Percentiles rank a stretch among this genome's conserved stretches.
Conservation (phyloP, 371 early-diverging fungal species). For the Chytridiales sp. region DNA sequence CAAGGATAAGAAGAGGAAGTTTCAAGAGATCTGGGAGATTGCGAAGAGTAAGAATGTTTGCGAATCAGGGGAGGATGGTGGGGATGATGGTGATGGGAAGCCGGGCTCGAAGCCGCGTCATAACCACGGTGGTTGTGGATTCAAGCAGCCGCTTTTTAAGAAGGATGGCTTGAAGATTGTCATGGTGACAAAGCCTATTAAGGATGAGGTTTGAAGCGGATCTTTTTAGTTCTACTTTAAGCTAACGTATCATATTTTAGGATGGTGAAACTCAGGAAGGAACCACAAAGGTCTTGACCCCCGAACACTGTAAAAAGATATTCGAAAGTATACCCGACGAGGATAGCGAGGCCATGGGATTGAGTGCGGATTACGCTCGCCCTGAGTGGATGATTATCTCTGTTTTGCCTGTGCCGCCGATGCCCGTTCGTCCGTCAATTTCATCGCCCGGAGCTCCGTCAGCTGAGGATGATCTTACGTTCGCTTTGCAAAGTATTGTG, state of each 20-base stretch:
- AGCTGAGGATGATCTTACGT: slow-evolving; percentile 98
- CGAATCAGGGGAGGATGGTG: slow-evolving; percentile 71
- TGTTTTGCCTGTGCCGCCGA: slow-evolving; percentile 97
- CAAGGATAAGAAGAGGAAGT: slow-evolving; percentile 72
- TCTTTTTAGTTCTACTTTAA: background rate
- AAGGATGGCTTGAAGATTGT: slow-evolving; percentile 88
- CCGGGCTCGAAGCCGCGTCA: slow-evolving; percentile 35
- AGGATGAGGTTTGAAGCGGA: slow-evolving; percentile 36
- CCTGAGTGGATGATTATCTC: slow-evolving; percentile 99
- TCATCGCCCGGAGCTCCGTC: slow-evolving; percentile 91
- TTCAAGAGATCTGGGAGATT: slow-evolving; percentile 91
- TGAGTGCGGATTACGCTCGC: slow-evolving; percentile 89
- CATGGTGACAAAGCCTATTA: slow-evolving; percentile 65
- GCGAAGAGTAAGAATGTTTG: slow-evolving; percentile 88
- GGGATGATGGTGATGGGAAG: slow-evolving; percentile 25
- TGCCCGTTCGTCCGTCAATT: slow-evolving; percentile 98
- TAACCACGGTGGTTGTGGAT: slow-evolving; percentile 92
- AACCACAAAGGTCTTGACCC: slow-evolving; percentile 70
- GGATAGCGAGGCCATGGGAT: slow-evolving; percentile 89
- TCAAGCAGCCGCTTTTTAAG: slow-evolving; percentile 87
- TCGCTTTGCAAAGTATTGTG: slow-evolving; percentile 93
- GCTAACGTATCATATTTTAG: slow-evolving; percentile 1
- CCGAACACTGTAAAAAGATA: slow-evolving; percentile 81
- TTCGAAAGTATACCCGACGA: slow-evolving; percentile 90
- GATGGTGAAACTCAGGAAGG: slow-evolving; percentile 56